Percentiles rank a stretch among this genome's conserved stretches.
Evolutionary conservation across 106 monocot genomes (phyloP).

Genomic region (Dactylorhiza incarnata): DNA sequence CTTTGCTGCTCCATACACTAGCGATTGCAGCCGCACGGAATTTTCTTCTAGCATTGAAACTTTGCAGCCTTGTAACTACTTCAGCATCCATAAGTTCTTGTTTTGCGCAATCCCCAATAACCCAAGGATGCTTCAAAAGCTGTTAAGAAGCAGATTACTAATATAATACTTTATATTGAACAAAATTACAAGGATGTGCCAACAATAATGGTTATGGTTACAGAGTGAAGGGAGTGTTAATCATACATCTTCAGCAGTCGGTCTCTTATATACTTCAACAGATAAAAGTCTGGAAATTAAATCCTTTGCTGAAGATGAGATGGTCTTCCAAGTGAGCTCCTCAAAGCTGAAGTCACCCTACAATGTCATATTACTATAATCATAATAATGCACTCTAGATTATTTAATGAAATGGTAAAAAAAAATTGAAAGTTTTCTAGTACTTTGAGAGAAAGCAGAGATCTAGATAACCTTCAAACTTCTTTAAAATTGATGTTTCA

Average conservation of each 20-base stretch:
- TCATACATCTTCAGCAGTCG: slow-evolving; percentile 55
- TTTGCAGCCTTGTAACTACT: slow-evolving; percentile 60
- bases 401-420: too few species aligned
- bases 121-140: slow-evolving; percentile 69
- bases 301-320: slow-evolving; percentile 58
- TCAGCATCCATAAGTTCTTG: slow-evolving; percentile 58
- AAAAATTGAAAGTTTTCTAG: neutral
- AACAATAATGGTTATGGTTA: neutral
- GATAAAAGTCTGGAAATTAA: slow-evolving; percentile 56
- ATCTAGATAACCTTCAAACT: neutral
- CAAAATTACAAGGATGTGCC: neutral
- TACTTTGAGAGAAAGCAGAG: neutral
- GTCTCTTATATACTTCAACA: slow-evolving; percentile 50
- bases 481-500: neutral
- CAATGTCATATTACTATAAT: neutral
- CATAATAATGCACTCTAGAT: neutral
- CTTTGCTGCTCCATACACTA: slow-evolving; percentile 54
- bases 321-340: slow-evolving; percentile 59
- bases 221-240: neutral
- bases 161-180: slow-evolving; percentile 4
- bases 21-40: slow-evolving; percentile 69
- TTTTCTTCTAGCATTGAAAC: slow-evolving; percentile 61
- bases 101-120: slow-evolving; percentile 60
- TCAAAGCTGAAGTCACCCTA: slow-evolving; percentile 65
- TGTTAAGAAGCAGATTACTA: slow-evolving; percentile 13